phyloP scores from a whole-genome alignment of 2,329 filamentous ascomycete genomes.

The Fusarium goolgardi region DNA sequence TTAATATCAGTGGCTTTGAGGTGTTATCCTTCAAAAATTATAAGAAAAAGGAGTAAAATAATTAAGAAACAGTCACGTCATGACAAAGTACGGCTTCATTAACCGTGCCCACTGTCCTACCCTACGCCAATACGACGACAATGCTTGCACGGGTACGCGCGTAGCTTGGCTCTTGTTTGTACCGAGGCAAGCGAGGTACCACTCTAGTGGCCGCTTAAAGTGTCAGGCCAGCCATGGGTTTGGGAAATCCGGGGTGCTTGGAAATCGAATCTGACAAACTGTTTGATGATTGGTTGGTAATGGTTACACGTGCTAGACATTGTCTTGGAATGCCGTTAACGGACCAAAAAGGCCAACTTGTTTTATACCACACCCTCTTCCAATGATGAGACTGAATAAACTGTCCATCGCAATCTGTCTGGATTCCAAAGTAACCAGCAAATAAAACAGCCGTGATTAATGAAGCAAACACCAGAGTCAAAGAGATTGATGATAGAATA shows the following conservation, averaged over 20 bases:
- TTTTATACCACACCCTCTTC: constrained; percentile 1
- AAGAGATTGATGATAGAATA: constrained; percentile 1
- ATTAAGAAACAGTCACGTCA: not conserved
- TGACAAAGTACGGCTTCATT: not conserved
- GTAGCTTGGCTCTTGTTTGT: not conserved
- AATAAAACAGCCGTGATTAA: not conserved
- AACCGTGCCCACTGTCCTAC: constrained; percentile 4
- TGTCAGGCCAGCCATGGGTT: constrained; percentile 1
- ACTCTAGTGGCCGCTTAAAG: not conserved
- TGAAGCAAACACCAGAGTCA: not conserved
- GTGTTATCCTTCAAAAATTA: not conserved
- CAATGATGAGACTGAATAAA: not conserved
- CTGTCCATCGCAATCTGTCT: not conserved
- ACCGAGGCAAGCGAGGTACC: constrained; percentile 18
- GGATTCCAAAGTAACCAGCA: not conserved
- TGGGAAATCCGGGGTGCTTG: constrained; percentile 34
- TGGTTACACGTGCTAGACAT: constrained; percentile 11
- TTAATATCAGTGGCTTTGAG: accelerated
- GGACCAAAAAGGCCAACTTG: not conserved
- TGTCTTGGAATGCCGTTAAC: constrained; percentile 30
- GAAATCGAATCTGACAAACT: constrained; percentile 8
- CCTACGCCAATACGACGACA: constrained; percentile 6
- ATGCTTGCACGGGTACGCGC: constrained; percentile 17
- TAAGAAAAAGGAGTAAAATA: accelerated
- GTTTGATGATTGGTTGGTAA: constrained; percentile 20